phyloP scores from a whole-genome alignment of 306 rosid species.

The Fagus crenata region DNA sequence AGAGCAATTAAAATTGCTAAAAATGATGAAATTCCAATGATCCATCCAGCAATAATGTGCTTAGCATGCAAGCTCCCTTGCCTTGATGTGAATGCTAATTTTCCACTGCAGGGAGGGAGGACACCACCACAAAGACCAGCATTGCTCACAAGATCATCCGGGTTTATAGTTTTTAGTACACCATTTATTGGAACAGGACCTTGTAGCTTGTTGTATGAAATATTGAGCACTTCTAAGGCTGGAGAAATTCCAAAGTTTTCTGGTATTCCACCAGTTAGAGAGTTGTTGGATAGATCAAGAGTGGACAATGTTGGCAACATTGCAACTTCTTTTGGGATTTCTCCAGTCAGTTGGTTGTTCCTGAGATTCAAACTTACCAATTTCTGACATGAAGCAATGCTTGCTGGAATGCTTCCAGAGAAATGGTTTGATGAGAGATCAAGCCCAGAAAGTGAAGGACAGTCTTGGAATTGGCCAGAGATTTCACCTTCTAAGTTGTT shows the following conservation, averaged over 20 bases:
- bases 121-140: slow-evolving; percentile 74
- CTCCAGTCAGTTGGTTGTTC: slow-evolving; percentile 69
- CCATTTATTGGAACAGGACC: slow-evolving; percentile 89
- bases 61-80: slow-evolving; percentile 46
- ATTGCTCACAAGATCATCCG: slow-evolving; percentile 71
- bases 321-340: slow-evolving; percentile 71
- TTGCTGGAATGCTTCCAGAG: slow-evolving; percentile 72
- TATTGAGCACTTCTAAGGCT: slow-evolving; percentile 77
- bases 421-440: slow-evolving; percentile 80
- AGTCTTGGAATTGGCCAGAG: slow-evolving; percentile 84
- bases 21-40: slow-evolving; percentile 63
- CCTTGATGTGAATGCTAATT: slow-evolving; percentile 39
- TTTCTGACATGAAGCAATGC: slow-evolving; percentile 87
- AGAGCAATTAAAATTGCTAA: slow-evolving; percentile 50
- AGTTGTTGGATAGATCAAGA: slow-evolving; percentile 90
- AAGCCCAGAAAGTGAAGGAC: slow-evolving; percentile 77
- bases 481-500: slow-evolving; percentile 74
- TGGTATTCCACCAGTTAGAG: slow-evolving; percentile 83
- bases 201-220: slow-evolving; percentile 77
- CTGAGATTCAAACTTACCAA: slow-evolving; percentile 77
- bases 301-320: slow-evolving; percentile 79
- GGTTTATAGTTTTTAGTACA: slow-evolving; percentile 72
- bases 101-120: slow-evolving; percentile 65
- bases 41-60: slow-evolving; percentile 64
- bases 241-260: slow-evolving; percentile 83